Evolutionary conservation across 805 yeast species (phyloP).

Genomic region (Dipodascus geniculatus): DNA sequence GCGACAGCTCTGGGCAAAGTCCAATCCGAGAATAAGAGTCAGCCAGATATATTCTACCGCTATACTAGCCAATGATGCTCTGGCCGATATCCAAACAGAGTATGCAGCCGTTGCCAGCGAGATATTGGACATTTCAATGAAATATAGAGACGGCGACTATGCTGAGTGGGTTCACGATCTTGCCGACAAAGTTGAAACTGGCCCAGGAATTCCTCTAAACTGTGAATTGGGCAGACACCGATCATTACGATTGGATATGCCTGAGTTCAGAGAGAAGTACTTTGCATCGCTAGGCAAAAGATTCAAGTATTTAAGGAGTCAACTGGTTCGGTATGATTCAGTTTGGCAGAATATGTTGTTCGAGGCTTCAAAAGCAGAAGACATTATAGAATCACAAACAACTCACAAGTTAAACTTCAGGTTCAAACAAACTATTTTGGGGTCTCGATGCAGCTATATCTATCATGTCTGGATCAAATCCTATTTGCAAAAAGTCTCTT

Average conservation of each 20-base stretch:
- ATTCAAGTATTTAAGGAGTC: slow-evolving; percentile 40
- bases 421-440: slow-evolving; percentile 18
- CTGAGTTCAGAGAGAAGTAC: slow-evolving; percentile 27
- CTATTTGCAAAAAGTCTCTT: slow-evolving; percentile 31
- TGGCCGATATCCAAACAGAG: slow-evolving; percentile 50
- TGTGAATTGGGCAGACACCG: not conserved
- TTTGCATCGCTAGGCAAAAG: slow-evolving; percentile 41
- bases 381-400: slow-evolving; percentile 35
- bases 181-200: slow-evolving; percentile 28
- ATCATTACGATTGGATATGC: slow-evolving; percentile 10
- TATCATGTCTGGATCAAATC: slow-evolving; percentile 35
- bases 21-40: slow-evolving; percentile 28
- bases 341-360: slow-evolving; percentile 42
- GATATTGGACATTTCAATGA: slow-evolving; percentile 38
- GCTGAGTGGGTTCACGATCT: slow-evolving; percentile 58
- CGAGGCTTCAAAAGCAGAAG: slow-evolving; percentile 45
- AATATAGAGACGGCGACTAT: slow-evolving; percentile 33
- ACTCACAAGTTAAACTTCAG: slow-evolving; percentile 20
- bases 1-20: slow-evolving; percentile 29
- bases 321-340: slow-evolving; percentile 41
- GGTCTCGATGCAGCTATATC: slow-evolving; percentile 33
- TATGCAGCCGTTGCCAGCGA: slow-evolving; percentile 53
- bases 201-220: slow-evolving; percentile 8
- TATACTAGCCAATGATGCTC: slow-evolving; percentile 44
- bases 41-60: slow-evolving; percentile 38